Percentiles rank a stretch among this genome's conserved stretches.
These are phyloP conservation scores for Ophiostoma ulmi DNA, from an alignment of 2,329 filamentous ascomycete species.

Conservation along the genomic window DNA sequence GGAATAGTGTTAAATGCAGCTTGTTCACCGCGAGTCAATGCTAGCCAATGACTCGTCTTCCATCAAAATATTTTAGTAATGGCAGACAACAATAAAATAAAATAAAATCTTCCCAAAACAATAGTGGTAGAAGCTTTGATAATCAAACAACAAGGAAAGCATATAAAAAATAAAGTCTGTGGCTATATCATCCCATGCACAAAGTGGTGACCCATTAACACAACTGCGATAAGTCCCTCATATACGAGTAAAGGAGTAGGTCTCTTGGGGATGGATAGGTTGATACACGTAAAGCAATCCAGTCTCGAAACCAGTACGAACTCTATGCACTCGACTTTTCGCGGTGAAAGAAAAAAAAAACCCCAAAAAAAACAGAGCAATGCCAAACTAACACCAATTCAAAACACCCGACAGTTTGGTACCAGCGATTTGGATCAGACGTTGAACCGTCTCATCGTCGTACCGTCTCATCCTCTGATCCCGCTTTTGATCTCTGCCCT, in stretches of 20 bases:
- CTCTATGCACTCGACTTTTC: neutral
- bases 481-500: neutral
- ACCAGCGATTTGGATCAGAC: slow-evolving; percentile 4
- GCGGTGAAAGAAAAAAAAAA: neutral
- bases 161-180: neutral
- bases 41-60: neutral
- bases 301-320: neutral
- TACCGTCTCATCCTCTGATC: neutral
- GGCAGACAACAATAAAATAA: no score
- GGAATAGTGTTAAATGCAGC: neutral
- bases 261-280: neutral
- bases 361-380: neutral
- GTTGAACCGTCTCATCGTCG: slow-evolving; percentile 3
- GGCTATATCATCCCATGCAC: neutral
- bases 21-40: neutral
- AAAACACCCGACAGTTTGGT: slow-evolving; percentile 7
- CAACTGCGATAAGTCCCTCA: neutral
- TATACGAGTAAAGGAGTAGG: neutral
- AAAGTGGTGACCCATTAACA: neutral
- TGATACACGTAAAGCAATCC: neutral
- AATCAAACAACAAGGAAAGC: neutral
- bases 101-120: neutral
- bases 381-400: neutral
- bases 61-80: neutral
- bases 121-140: neutral